Evolutionary conservation across 129 eudicot species (phyloP), one percentile per base, ranked within the genome.

Genomic region (Lactuca saligna): DNA sequence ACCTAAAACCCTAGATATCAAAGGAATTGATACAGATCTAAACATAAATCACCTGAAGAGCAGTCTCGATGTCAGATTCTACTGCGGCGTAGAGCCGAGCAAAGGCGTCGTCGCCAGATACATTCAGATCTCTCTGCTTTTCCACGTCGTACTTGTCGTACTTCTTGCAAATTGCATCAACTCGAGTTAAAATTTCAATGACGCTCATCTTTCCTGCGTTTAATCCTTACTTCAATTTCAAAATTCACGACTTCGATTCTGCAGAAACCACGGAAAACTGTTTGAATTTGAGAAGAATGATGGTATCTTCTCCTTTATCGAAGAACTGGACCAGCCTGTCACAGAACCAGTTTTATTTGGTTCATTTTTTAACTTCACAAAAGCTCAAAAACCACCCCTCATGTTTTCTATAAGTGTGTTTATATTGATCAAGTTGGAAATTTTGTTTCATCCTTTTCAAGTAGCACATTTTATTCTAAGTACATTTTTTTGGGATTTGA

Each of bases 121-220:
- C 68, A 35, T 87, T 87, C 61, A 85, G 91, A 46, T 89, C 97
- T 66, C 84, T 80, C 58, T 75, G 93, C 69, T 88, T 89, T 11
- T 86, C 96, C 69, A 90, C 78, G 82, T 89, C 99, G 86, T 94
- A 89, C 42, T 79, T 89, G 90, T 87, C 96, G 77, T 94, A 94
- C 78, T 89, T 94, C 75, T 90, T 73, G 86, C 97, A 94, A 80
- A 94, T 94, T 76, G 97, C 75, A 4, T 94, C 99, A 6, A 94
- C 99, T 34, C 97, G 86, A 29, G 99, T 94, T 7, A 87, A 68
- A 29, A 94, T 56, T 62, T 94, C 97, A 82, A 94, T 89, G 63
- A 94, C 99, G 55, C 95, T 94, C 97, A 87, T 89, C 8, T 20
- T 76, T 63, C 42, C 15, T 56, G 72, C 6, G 65, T 38, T 68